Conservation (phyloP, 805 yeast genomes). For the Metschnikowia colocasiae region DNA sequence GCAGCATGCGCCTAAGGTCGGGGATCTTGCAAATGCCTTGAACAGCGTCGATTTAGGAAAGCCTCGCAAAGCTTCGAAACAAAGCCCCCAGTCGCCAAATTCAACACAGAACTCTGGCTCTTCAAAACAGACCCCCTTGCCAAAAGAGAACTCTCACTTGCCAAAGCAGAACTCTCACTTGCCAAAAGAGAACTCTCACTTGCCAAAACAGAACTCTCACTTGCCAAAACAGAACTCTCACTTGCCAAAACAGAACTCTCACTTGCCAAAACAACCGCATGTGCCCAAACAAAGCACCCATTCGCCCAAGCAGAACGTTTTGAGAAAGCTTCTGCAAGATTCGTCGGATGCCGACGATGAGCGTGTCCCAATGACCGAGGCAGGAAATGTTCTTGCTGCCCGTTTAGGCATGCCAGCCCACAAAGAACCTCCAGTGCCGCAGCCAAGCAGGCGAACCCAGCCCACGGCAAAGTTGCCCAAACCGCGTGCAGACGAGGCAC, state of each 20-base stretch:
- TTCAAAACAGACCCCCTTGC: not conserved
- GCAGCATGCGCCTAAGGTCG: not conserved
- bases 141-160: not conserved
- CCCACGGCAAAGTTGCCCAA: not conserved
- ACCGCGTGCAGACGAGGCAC: not conserved
- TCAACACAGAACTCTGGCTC: not conserved
- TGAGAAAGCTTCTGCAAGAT: not conserved
- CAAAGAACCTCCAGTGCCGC: not conserved
- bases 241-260: not conserved
- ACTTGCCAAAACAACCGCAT: not conserved
- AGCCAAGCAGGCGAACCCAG: not conserved
- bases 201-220: not conserved
- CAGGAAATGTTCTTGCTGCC: constrained; percentile 32
- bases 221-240: not conserved
- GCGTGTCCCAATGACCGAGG: constrained; percentile 28
- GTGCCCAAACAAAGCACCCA: not conserved
- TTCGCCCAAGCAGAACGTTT: not conserved
- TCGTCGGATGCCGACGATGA: constrained; percentile 10
- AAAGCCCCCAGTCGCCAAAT: not conserved
- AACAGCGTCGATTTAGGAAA: not conserved
- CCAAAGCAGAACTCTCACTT: not conserved
- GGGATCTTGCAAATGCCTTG: not conserved
- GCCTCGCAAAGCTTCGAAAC: not conserved
- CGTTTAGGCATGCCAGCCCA: constrained; percentile 20
- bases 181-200: not conserved